These are phyloP conservation scores for Yarrowia sp. DNA, from an alignment of 805 yeast species.

Conservation along the genomic window DNA sequence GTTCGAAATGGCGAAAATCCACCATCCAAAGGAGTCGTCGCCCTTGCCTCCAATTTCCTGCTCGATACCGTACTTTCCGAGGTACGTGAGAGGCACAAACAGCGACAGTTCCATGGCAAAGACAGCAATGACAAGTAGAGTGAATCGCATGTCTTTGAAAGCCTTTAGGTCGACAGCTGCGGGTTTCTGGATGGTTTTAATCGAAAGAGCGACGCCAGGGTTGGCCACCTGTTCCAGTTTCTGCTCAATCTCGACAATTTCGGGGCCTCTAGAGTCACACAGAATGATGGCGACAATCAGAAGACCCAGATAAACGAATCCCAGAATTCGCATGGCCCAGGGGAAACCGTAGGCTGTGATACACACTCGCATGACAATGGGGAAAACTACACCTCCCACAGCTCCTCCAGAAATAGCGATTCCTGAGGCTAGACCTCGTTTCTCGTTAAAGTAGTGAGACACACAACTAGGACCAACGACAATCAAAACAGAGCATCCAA, in stretches of 20 bases:
- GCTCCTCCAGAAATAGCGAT: slow-evolving; percentile 65
- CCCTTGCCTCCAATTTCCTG: slow-evolving; percentile 30
- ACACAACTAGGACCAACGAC: slow-evolving; percentile 54
- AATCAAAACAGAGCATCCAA: slow-evolving; percentile 41
- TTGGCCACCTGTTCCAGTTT: neutral
- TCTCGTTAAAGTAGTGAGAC: slow-evolving; percentile 59
- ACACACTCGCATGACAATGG: slow-evolving; percentile 49
- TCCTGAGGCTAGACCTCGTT: slow-evolving; percentile 60
- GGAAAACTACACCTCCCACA: slow-evolving; percentile 61
- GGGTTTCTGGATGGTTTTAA: neutral
- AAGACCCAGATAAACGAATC: slow-evolving; percentile 37
- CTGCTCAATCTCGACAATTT: slow-evolving; percentile 7
- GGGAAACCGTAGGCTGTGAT: slow-evolving; percentile 51
- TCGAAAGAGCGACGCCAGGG: neutral
- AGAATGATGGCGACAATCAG: slow-evolving; percentile 37
- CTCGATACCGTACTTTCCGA: slow-evolving; percentile 51
- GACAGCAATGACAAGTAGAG: slow-evolving; percentile 34
- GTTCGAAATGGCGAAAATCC: slow-evolving; percentile 48
- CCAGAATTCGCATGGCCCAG: slow-evolving; percentile 57
- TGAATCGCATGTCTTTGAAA: slow-evolving; percentile 34
- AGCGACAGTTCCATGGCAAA: slow-evolving; percentile 50
- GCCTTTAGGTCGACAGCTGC: slow-evolving; percentile 36
- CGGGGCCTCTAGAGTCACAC: slow-evolving; percentile 38
- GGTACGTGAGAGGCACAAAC: slow-evolving; percentile 51
- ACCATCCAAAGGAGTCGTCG: slow-evolving; percentile 33